Evolutionary conservation across 2,329 filamentous ascomycete genomes (phyloP), one percentile per base, ranked within the genome.

Genomic region (Aspergillus sp.): DNA sequence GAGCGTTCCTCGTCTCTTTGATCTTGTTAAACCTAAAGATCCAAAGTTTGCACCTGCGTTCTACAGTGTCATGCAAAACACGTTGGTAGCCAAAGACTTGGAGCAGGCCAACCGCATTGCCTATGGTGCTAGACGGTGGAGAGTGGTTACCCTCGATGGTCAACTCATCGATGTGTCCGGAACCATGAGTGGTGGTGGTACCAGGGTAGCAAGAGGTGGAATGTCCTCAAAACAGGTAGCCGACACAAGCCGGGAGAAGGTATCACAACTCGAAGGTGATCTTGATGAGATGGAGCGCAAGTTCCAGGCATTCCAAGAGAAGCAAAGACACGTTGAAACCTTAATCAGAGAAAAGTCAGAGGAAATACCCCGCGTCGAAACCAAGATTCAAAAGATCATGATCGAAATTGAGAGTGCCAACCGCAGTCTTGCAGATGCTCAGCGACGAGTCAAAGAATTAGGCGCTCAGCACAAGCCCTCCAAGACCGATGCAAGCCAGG

Each of bases 111-210:
- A 97, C 67, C 84, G 93, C 37, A 96, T 98, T 53, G 93, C 93
- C 6, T 98, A 97, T 59, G 91, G 93, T 34, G 88, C 88, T 37
- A 88, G 83, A 72, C 77, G 93, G 65, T 98, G 93, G 93, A 84
- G 93, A 52, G 93, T 98, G 3, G 93, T 98, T 33, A 98, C 93
- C 0, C 79, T 98, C 2, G 89, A 90, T 48, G 93, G 93, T 39
- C 90, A 96, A 66, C 78, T 98, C 41, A 97, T 98, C 54, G 93
- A 98, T 71, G 94, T 94, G 64, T 96, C 91, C 1, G 93, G 93
- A 75, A 97, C 93, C 31, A 97, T 98, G 93, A 95, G 88, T 46
- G 93, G 93, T 74, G 93, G 93, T 75, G 93, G 93, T 44, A 91
- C 82, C 37, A 87, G 88, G 11, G 88, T 93, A 44, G 90, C 91